These are phyloP conservation scores for Fusarium bulbicola DNA, from an alignment of 2,329 filamentous ascomycete species.

Conservation along the genomic window DNA sequence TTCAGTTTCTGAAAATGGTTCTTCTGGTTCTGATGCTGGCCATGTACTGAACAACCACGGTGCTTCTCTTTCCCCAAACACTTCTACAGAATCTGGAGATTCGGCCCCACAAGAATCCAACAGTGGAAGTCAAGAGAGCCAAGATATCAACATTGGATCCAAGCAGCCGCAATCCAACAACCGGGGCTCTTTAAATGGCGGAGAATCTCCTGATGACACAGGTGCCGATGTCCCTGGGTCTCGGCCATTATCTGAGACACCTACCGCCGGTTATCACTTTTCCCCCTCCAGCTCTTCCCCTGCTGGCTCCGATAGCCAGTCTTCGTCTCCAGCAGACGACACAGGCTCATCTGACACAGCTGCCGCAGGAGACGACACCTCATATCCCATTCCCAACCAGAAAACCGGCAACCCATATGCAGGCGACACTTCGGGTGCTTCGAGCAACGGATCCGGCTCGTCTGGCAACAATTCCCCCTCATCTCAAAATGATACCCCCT, in stretches of 20 bases:
- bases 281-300: background rate
- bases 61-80: background rate
- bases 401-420: background rate
- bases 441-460: background rate
- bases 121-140: background rate
- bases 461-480: background rate
- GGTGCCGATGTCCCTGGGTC: background rate
- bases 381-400: background rate
- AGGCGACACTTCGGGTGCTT: background rate
- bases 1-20: background rate
- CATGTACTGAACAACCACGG: background rate
- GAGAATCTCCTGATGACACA: background rate
- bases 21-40: background rate
- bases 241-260: background rate
- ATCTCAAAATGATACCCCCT: background rate
- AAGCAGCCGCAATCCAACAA: background rate
- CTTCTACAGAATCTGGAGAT: background rate
- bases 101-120: background rate
- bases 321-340: background rate
- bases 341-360: background rate
- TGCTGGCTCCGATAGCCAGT: background rate
- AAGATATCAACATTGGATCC: background rate
- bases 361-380: rapidly evolving
- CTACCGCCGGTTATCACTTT: background rate
- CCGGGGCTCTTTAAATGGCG: background rate